These are phyloP conservation scores for Aspergillus latus DNA, from an alignment of 2,329 filamentous ascomycete genomes.

Conservation along the genomic window DNA sequence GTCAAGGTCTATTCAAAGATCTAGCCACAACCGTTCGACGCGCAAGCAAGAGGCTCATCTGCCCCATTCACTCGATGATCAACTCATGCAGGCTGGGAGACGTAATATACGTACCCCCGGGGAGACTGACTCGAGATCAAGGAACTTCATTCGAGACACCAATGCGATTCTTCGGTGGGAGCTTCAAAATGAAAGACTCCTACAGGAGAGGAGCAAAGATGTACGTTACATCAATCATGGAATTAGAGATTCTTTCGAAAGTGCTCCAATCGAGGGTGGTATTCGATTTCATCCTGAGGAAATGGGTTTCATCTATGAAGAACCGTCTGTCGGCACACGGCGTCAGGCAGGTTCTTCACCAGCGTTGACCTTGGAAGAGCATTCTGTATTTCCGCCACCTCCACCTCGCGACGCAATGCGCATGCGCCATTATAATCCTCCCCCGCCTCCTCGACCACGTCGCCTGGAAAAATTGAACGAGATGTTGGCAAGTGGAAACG, in stretches of 20 bases:
- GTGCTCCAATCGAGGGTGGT: constrained; percentile 31
- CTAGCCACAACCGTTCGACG: not conserved
- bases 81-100: constrained; percentile 25
- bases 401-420: not conserved
- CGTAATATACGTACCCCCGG: constrained; percentile 18
- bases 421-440: not conserved
- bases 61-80: constrained; percentile 33
- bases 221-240: constrained; percentile 42
- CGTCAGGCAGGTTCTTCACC: not conserved
- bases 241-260: constrained; percentile 32
- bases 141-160: constrained; percentile 31
- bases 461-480: constrained; percentile 31
- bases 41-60: constrained; percentile 13
- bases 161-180: constrained; percentile 41
- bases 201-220: constrained; percentile 24
- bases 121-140: constrained; percentile 25
- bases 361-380: not conserved
- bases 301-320: not conserved
- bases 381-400: not conserved
- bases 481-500: constrained; percentile 12
- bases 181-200: constrained; percentile 30
- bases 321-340: not conserved
- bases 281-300: constrained; percentile 36
- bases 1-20: not conserved
- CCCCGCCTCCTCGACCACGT: constrained; percentile 20